Conservation (phyloP, 192 early-diverging fungal species). For the Coemansia sp. region DNA sequence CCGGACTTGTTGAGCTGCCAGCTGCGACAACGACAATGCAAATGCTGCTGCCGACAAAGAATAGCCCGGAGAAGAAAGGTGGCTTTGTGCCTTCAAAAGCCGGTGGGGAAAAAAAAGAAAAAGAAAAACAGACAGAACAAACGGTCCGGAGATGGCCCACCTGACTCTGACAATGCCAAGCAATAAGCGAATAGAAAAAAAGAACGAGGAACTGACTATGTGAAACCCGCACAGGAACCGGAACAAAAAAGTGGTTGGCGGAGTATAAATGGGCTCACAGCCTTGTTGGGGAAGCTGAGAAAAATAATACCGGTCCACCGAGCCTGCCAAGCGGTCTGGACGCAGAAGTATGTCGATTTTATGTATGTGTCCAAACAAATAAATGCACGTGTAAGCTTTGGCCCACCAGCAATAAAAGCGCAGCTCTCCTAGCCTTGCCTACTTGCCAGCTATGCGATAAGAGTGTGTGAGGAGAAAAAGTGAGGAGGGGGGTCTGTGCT, state of each 20-base stretch:
- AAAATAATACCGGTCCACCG: neutral
- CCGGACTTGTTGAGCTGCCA: too few relatives aligned
- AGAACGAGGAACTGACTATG: neutral
- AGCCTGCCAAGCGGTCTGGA: neutral
- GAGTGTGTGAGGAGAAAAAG: neutral
- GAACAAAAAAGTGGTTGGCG: neutral
- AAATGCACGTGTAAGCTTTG: neutral
- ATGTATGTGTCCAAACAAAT: neutral
- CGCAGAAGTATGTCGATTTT: neutral
- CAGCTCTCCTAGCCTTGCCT: neutral
- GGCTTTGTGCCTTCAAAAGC: slow-evolving; percentile 5
- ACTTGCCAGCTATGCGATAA: neutral
- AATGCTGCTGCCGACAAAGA: neutral
- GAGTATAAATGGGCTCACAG: neutral
- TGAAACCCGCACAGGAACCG: neutral
- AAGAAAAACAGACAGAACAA: slow-evolving; percentile 13
- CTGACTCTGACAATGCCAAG: neutral
- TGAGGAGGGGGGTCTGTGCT: neutral
- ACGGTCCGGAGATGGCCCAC: neutral
- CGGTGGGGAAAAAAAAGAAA: slow-evolving; percentile 3
- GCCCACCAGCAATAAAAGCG: neutral
- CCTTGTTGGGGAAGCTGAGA: neutral
- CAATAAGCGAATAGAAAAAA: neutral
- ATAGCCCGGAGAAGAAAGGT: neutral
- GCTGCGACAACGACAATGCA: too few relatives aligned